Conservation (phyloP, 2,329 filamentous ascomycete species). For the Ophiosphaerella korrae region DNA sequence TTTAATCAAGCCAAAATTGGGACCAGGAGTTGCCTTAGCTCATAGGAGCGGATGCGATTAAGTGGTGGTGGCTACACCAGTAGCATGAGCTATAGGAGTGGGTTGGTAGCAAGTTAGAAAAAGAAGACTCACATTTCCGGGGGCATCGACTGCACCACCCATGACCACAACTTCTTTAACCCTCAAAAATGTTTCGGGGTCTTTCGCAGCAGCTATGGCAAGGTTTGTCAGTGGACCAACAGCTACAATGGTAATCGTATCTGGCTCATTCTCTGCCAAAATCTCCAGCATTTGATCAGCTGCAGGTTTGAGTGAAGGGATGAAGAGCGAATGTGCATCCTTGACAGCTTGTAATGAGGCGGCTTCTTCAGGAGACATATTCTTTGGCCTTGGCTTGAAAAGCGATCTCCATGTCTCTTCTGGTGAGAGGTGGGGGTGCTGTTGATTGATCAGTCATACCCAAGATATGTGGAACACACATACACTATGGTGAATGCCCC, state of each 20-base stretch:
- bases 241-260: conserved; percentile 87
- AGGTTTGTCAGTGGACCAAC: conserved; percentile 94
- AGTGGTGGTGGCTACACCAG: conserved; percentile 25
- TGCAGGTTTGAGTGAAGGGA: conserved; percentile 72
- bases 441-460: conserved; percentile 3
- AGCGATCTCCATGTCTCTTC: conserved; percentile 55
- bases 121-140: conserved; percentile 68
- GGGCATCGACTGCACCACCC: conserved; percentile 81
- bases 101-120: conserved; percentile 1
- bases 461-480: neutral
- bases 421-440: conserved; percentile 56
- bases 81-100: conserved; percentile 12
- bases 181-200: conserved; percentile 85
- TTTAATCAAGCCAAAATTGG: conserved; percentile 47
- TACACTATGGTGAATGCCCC: conserved; percentile 55
- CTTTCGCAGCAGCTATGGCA: conserved; percentile 83
- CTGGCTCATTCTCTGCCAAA: conserved; percentile 77
- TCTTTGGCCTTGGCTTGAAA: conserved; percentile 45
- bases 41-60: conserved; percentile 23
- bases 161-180: conserved; percentile 94
- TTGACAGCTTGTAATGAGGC: conserved; percentile 45
- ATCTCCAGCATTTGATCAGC: conserved; percentile 90
- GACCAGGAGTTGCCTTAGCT: conserved; percentile 28
- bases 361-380: conserved; percentile 38
- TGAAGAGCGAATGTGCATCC: conserved; percentile 63